phyloP scores from a whole-genome alignment of 2,329 filamentous ascomycete species.

The Exophiala bonariae region DNA sequence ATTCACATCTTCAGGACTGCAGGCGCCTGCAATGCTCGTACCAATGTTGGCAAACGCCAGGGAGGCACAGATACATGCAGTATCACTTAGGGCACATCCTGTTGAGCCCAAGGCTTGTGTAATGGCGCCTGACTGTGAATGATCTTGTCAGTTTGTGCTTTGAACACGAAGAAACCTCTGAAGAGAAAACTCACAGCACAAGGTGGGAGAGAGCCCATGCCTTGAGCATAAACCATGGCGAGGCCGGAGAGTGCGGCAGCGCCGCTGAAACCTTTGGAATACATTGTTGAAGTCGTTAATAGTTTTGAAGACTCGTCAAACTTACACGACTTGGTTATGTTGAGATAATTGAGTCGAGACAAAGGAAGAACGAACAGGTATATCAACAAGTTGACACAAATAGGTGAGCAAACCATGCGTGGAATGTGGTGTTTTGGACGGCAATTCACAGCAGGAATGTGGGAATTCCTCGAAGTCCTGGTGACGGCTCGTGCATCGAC shows the following conservation, averaged over 20 bases:
- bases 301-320: too few relatives aligned
- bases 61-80: conserved; percentile 19
- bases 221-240: conserved; percentile 15
- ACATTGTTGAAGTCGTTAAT: conserved; percentile 5
- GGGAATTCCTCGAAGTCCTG: too few relatives aligned
- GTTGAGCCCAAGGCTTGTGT: conserved; percentile 13
- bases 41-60: conserved; percentile 17
- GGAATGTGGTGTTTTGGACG: too few relatives aligned
- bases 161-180: too few relatives aligned
- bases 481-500: too few relatives aligned
- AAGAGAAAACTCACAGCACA: conserved; percentile 19
- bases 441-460: too few relatives aligned
- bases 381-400: too few relatives aligned
- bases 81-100: conserved; percentile 15
- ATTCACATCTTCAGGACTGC: conserved; percentile 14
- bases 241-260: conserved; percentile 10
- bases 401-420: too few relatives aligned
- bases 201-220: conserved; percentile 16
- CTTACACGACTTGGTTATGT: too few relatives aligned
- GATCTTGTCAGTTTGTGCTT: background rate
- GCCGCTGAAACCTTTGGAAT: conserved; percentile 6
- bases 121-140: conserved; percentile 17
- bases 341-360: too few relatives aligned
- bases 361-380: too few relatives aligned
- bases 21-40: conserved; percentile 16